Evolutionary conservation across 2,329 filamentous ascomycete genomes (phyloP), one percentile per base, ranked within the genome.

Genomic region (Fusarium piperis): DNA sequence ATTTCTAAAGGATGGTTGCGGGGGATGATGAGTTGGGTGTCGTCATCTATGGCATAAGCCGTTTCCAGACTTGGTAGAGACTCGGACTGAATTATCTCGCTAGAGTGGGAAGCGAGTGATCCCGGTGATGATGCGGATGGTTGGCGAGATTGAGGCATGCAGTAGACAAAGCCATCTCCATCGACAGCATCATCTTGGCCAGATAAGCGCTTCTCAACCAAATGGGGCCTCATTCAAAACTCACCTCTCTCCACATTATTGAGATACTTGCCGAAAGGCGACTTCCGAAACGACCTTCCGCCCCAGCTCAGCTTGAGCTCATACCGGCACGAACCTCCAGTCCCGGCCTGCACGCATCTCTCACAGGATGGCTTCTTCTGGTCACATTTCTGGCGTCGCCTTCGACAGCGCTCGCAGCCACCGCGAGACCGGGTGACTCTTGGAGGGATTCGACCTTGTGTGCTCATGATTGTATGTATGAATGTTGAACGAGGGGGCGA

Each of bases 321-420:
- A 33, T 75, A 75, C 6, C 28, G 59, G 16, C 72, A 75, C 1
- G 36, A 10, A 15, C 41, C 39, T 44, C 8, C 39, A 16, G 9
- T 36, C 2, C 46, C 62, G 3, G 70, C 64, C 2, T 55, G 38
- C 9, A 46, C 30, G 7, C 73, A 75, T 56, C 55, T 63, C 11
- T 55, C 51, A 28, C 73, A 75, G 3, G 35, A 64, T 4, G 72
- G 72, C 41, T 69, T 66, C 9, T 62, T 32, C 44, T 73, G 68
- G 6, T 72, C 65, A 46, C 72, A 75, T 36, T 62, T 74, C 26
- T 75, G 70, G 2, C 68, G 68, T 4, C 72, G 64, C 1, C 44
- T 33, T 3, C 64, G 65, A 39, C 72, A 75, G 44, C 70, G 39
- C 26, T 63, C 64, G 20, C 70, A 75, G 1, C 72, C 68, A 1